Conservation (phyloP, 192 early-diverging fungal species). For the Oehlia diaphana region DNA sequence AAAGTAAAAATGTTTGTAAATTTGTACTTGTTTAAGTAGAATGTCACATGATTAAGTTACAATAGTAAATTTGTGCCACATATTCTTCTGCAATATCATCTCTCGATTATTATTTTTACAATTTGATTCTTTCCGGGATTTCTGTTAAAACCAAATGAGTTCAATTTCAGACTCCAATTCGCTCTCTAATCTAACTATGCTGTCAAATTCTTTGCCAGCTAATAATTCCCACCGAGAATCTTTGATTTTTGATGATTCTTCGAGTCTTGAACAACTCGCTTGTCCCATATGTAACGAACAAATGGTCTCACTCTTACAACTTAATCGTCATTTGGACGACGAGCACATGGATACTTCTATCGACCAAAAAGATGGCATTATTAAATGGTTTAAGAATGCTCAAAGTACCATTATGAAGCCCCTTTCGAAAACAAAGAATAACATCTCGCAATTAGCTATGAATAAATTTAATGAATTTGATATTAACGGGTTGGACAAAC, state of each 20-base stretch:
- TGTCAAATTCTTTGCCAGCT: constrained; percentile 13
- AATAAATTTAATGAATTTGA: constrained; percentile 50
- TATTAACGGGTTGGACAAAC: constrained; percentile 32
- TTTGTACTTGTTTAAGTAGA: too few species aligned
- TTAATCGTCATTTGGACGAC: constrained; percentile 50
- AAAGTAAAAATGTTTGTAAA: too few species aligned
- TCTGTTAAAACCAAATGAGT: constrained; percentile 13
- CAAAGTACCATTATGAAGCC: constrained; percentile 51
- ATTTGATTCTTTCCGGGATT: not conserved
- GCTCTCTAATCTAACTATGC: constrained; percentile 6
- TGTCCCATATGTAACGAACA: constrained; percentile 44
- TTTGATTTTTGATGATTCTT: constrained; percentile 15
- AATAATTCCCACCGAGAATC: constrained; percentile 25
- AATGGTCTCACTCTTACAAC: constrained; percentile 37
- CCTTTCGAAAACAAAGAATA: constrained; percentile 42
- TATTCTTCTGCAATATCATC: not conserved
- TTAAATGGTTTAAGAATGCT: constrained; percentile 52
- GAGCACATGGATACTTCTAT: constrained; percentile 50
- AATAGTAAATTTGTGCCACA: too few species aligned
- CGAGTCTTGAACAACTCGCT: constrained; percentile 20
- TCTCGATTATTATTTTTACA: not conserved
- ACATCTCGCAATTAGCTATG: constrained; percentile 39
- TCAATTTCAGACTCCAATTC: constrained; percentile 16
- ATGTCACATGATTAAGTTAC: too few species aligned
- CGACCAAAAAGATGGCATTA: constrained; percentile 49